Evolutionary conservation across 306 rosid species (phyloP), one percentile per base, ranked within the genome.

Genomic region (Phaseolus lunatus): DNA sequence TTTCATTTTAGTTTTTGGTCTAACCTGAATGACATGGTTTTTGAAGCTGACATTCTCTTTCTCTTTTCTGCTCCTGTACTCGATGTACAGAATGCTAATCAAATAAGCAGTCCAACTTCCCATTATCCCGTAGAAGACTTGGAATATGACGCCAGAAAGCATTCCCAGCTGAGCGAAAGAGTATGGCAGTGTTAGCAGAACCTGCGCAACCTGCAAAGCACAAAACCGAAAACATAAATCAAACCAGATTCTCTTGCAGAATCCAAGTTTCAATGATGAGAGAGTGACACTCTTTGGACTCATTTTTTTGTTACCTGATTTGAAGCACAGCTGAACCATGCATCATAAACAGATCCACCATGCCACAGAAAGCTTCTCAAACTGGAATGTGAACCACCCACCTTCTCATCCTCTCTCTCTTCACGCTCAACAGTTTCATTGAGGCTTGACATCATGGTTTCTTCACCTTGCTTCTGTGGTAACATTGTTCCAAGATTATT

Each of bases 61-160:
- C 81, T 94, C 96, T 73, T 90, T 92, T 27, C 97, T 82, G 78
- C 65, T 94, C 73, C 98, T 85, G 83, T 88, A 92, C 85, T 94
- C 98, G 3, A 94, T 76, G 76, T 94, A 94, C 41, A 94, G 97
- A 85, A 90, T 56, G 81, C 98, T 94, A 64, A 94, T 94, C 72
- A 94, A 79, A 82, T 92, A 94, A 54, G 98, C 98, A 64, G 98
- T 92, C 98, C 98, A 94, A 82, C 98, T 90, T 16, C 98, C 98
- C 45, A 94, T 27, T 26, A 94, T n/a, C 15, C 98, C 98, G 70
- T 94, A 94, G 52, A 94, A 92, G 62, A 94, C 43, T 81, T 94
- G 98, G 20, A 94, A 76, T 43, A 90, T 75, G 77, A 94, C 73
- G 5, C 98, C 98, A 45, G 98, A 94, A 29, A 90, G 73, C 87